Percentiles rank a stretch among this genome's conserved stretches.
phyloP scores from a whole-genome alignment of 2,329 filamentous ascomycete species.

The Alternaria novae-zelandiae region DNA sequence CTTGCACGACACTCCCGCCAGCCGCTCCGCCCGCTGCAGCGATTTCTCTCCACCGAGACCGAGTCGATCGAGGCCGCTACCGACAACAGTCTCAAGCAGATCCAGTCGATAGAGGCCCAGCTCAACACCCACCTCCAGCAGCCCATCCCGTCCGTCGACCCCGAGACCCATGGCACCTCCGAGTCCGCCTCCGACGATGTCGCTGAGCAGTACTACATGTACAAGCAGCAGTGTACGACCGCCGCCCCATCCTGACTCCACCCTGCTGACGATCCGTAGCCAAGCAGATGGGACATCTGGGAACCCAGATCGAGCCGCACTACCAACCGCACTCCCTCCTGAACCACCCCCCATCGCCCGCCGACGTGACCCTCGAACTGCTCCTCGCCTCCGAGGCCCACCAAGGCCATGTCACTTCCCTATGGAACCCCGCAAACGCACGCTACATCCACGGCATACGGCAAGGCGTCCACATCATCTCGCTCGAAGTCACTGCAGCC shows the following conservation, averaged over 20 bases:
- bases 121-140: constrained; percentile 34
- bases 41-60: constrained; percentile 42
- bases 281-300: constrained; percentile 45
- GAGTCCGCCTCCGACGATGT: constrained; percentile 24
- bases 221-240: constrained; percentile 48
- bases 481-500: constrained; percentile 84
- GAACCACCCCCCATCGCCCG: constrained; percentile 73
- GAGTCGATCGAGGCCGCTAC: constrained; percentile 41
- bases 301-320: constrained; percentile 52
- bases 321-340: constrained; percentile 73
- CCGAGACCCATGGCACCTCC: constrained; percentile 24
- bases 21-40: constrained; percentile 24
- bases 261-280: constrained; percentile 33
- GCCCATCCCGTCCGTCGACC: constrained; percentile 26
- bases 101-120: constrained; percentile 43
- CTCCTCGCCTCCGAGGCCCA: constrained; percentile 61
- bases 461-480: constrained; percentile 90
- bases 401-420: constrained; percentile 85
- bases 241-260: background rate
- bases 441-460: constrained; percentile 93
- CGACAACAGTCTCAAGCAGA: constrained; percentile 37
- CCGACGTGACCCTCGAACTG: constrained; percentile 87
- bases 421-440: constrained; percentile 95
- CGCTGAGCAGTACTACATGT: constrained; percentile 52
- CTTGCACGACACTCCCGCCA: constrained; percentile 34